Percentiles rank a stretch among this genome's conserved stretches.
phyloP scores from a whole-genome alignment of 768 basidiomycete species.

The Rhodotorula taiwanensis region DNA sequence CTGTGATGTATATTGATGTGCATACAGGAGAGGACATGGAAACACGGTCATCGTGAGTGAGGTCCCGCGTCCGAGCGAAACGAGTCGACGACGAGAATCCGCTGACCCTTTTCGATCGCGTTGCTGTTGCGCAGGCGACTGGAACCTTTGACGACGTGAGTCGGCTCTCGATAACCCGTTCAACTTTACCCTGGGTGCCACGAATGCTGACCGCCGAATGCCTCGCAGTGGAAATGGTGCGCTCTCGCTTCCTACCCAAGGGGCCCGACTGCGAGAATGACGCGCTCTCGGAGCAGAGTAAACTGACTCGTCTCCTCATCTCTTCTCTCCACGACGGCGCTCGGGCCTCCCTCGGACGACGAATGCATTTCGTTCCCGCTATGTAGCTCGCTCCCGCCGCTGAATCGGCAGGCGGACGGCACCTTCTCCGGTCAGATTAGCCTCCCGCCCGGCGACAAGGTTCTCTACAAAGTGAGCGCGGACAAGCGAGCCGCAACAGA shows the following conservation, averaged over 20 bases:
- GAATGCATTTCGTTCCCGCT: not conserved
- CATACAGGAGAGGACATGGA: constrained; percentile 18
- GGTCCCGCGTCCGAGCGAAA: not conserved
- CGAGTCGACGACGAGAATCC: constrained; percentile 41
- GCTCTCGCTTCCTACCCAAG: constrained; percentile 15
- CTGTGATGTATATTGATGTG: too few relatives aligned
- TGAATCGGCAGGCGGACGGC: constrained; percentile 47
- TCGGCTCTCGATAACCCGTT: not conserved
- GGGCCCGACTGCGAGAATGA: too few relatives aligned
- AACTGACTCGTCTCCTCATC: not conserved
- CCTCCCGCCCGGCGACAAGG: constrained; percentile 59
- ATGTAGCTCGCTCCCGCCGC: constrained; percentile 54
- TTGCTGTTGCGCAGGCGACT: constrained; percentile 48
- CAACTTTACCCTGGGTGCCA: not conserved
- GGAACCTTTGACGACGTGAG: constrained; percentile 72
- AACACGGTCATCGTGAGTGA: constrained; percentile 11
- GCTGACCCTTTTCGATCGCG: not conserved
- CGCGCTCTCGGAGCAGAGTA: too few relatives aligned
- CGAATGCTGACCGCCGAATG: not conserved
- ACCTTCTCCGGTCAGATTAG: constrained; percentile 56
- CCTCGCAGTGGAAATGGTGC: constrained; percentile 7
- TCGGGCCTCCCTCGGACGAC: constrained; percentile 57
- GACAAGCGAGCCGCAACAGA: not conserved
- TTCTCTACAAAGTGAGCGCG: constrained; percentile 61
- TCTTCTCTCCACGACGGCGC: not conserved